phyloP scores from a whole-genome alignment of 768 basidiomycete species.

The Lactarius vividus region DNA sequence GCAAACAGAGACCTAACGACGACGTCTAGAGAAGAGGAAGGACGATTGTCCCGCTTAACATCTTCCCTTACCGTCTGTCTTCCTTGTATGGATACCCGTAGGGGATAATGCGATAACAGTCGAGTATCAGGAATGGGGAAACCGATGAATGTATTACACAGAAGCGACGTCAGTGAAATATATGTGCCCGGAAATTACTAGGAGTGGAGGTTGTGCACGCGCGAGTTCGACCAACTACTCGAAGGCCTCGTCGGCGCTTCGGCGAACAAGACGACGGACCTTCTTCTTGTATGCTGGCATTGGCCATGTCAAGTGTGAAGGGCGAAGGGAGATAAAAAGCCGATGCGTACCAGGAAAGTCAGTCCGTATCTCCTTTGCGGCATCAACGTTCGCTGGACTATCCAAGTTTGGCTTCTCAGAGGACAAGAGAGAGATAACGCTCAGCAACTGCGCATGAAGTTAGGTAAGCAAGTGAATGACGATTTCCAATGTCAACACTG shows the following conservation, averaged over 20 bases:
- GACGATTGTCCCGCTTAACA: neutral
- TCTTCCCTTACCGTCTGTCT: neutral
- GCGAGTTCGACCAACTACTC: constrained; percentile 42
- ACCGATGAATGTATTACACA: constrained; percentile 11
- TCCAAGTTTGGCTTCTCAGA: constrained; percentile 88
- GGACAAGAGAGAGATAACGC: constrained; percentile 93
- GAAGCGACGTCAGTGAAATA: constrained; percentile 9
- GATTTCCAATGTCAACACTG: constrained; percentile 29
- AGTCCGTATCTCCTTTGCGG: constrained; percentile 81
- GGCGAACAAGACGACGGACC: constrained; percentile 83
- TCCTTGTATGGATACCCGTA: neutral
- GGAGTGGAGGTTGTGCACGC: constrained; percentile 4
- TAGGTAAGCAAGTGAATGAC: constrained; percentile 3
- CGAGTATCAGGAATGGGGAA: constrained; percentile 10
- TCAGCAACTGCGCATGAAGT: constrained; percentile 64
- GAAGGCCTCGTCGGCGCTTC: constrained; percentile 86
- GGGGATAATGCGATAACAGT: constrained; percentile 7
- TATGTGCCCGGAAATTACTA: constrained; percentile 16
- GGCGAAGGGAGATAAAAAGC: constrained; percentile 2
- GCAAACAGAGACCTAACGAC: neutral
- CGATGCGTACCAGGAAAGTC: constrained; percentile 52
- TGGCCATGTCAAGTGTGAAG: constrained; percentile 27
- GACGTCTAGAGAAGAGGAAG: neutral
- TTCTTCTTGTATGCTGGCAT: constrained; percentile 87
- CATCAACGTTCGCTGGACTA: constrained; percentile 95